Conservation (phyloP, 257 asterid genomes). For the Galeopsis tetrahit region DNA sequence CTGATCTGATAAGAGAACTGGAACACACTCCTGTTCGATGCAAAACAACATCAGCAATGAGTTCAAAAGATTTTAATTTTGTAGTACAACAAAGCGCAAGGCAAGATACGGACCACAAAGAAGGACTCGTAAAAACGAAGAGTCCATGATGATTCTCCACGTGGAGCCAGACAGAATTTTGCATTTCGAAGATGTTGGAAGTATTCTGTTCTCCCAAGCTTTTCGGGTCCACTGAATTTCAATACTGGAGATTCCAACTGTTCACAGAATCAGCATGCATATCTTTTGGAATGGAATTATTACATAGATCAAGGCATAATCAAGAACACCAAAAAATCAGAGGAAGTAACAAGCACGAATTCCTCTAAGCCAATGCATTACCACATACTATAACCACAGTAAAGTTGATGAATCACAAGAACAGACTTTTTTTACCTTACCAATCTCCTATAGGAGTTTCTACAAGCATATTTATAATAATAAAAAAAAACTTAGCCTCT, state of each 20-base stretch:
- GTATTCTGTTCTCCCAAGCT: conserved; percentile 79
- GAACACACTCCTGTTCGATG: conserved; percentile 88
- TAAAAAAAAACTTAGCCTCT: neutral
- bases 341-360: neutral
- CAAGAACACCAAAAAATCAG: neutral
- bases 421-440: neutral
- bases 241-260: conserved; percentile 99
- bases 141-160: conserved; percentile 99
- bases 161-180: conserved; percentile 95
- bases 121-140: conserved; percentile 97
- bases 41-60: conserved; percentile 32
- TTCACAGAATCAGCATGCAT: conserved; percentile 61
- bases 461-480: neutral
- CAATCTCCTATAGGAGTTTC: neutral
- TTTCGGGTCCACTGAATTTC: conserved; percentile 88
- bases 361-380: neutral
- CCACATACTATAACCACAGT: neutral
- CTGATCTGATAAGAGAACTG: conserved; percentile 90
- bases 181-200: conserved; percentile 92
- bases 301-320: conserved; percentile 12
- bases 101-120: conserved; percentile 73
- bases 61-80: conserved; percentile 15
- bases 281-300: conserved; percentile 44
- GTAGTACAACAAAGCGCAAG: neutral
- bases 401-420: conserved; percentile 11